A percentile compares a stretch with the other conserved stretches of the same genome.
phyloP scores from a whole-genome alignment of 768 basidiomycete genomes.

The Termitomyces sp. region DNA sequence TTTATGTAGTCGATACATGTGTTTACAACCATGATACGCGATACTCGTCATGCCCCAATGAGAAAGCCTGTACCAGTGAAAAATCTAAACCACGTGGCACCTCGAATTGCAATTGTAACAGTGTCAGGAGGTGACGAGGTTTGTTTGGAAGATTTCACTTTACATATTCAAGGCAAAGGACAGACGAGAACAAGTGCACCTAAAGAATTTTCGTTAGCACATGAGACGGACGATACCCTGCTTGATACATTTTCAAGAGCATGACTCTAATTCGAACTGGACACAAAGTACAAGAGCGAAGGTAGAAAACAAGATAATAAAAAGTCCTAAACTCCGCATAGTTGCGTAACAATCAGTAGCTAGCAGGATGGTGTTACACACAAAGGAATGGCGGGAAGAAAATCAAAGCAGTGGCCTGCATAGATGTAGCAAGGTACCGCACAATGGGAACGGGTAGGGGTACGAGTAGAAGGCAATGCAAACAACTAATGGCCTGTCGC shows the following conservation, averaged over 20 bases:
- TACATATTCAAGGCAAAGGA: background rate
- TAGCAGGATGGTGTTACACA: conserved; percentile 9
- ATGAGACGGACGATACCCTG: background rate
- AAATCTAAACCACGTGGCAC: too few species aligned
- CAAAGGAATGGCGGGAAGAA: background rate
- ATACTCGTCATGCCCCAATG: too few species aligned
- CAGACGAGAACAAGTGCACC: background rate
- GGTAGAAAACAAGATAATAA: conserved; percentile 8
- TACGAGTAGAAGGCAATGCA: conserved; percentile 6
- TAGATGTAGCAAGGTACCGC: conserved; percentile 35
- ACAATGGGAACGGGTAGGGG: conserved; percentile 16
- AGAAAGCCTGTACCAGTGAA: too few species aligned
- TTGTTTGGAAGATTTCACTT: background rate
- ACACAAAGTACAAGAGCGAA: conserved; percentile 8
- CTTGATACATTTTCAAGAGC: background rate
- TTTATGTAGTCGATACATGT: too few species aligned
- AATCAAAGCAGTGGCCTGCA: conserved; percentile 21
- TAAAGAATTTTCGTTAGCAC: background rate
- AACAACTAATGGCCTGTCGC: conserved; percentile 50
- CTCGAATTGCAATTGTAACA: background rate
- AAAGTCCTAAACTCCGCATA: conserved; percentile 8
- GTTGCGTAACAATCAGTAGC: conserved; percentile 5
- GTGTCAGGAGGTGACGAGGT: background rate
- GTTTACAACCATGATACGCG: too few species aligned
- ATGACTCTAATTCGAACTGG: conserved; percentile 1